These are phyloP conservation scores for Schizochytrium sp. DNA, from an alignment of 108 stramenopile genomes.

Conservation along the genomic window DNA sequence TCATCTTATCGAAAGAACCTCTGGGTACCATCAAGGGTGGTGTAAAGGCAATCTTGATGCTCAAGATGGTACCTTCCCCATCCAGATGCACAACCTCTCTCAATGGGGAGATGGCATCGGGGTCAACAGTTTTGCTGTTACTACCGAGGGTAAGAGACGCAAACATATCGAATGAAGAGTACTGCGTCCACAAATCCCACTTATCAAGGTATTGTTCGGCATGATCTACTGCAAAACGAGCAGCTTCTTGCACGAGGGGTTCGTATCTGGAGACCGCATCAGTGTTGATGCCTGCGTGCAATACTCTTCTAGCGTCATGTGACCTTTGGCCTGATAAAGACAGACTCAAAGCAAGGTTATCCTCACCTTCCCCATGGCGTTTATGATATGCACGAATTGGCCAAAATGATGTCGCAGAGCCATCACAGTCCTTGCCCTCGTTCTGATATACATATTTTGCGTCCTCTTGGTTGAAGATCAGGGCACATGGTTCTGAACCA, in stretches of 20 bases:
- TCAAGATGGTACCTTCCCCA: not conserved
- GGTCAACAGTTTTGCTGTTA: not conserved
- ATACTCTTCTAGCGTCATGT: not conserved
- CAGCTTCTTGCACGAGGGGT: not conserved
- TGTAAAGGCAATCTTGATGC: not conserved
- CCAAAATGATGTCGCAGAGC: not conserved
- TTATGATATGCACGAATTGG: not conserved
- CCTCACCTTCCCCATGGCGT: not conserved
- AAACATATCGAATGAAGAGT: conserved; percentile 40
- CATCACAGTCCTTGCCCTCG: not conserved
- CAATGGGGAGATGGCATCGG: not conserved
- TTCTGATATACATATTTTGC: not conserved
- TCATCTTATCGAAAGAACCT: conserved; percentile 5
- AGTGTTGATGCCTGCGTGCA: not conserved
- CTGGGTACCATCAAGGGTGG: not conserved
- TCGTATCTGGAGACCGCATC: not conserved
- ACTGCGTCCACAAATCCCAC: not conserved
- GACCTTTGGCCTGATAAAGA: not conserved
- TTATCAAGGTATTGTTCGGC: not conserved
- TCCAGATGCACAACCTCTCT: not conserved
- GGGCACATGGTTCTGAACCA: no score
- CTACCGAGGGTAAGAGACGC: not conserved
- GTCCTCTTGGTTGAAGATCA: conserved; percentile 33
- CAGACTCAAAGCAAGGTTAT: not conserved
- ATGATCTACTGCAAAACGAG: not conserved